phyloP scores from a whole-genome alignment of 768 basidiomycete species.

The Pleurotus platypus region DNA sequence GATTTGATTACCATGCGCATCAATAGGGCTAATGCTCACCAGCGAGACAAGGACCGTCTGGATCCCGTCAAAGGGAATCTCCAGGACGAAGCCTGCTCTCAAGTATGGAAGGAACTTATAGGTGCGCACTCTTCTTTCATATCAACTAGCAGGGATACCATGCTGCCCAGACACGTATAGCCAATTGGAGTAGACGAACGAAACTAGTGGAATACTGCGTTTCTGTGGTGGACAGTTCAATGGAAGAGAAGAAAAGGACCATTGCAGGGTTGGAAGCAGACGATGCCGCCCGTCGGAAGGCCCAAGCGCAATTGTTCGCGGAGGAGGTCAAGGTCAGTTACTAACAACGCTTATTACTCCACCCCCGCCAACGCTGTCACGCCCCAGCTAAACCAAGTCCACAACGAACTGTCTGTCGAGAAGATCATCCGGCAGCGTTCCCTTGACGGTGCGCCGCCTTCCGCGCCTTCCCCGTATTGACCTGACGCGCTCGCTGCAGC shows the following conservation, averaged over 20 bases:
- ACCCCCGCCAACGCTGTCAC: too few species aligned
- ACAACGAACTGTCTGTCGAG: slow-evolving; percentile 71
- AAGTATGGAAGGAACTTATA: slow-evolving; percentile 76
- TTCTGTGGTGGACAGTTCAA: slow-evolving; percentile 60
- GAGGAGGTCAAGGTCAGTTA: slow-evolving; percentile 68
- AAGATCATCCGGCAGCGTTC: slow-evolving; percentile 67
- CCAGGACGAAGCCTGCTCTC: slow-evolving; percentile 72
- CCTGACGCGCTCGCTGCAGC: slow-evolving; percentile 35
- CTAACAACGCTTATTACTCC: neutral
- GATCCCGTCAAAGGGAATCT: slow-evolving; percentile 43
- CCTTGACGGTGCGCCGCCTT: slow-evolving; percentile 53
- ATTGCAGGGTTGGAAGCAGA: slow-evolving; percentile 35
- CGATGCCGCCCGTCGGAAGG: slow-evolving; percentile 37
- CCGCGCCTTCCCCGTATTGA: neutral
- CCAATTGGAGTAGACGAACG: slow-evolving; percentile 70
- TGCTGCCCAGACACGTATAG: slow-evolving; percentile 21
- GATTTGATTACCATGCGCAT: slow-evolving; percentile 78
- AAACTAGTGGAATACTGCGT: slow-evolving; percentile 78
- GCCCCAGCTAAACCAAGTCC: slow-evolving; percentile 65
- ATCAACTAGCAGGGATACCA: slow-evolving; percentile 16
- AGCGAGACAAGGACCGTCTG: slow-evolving; percentile 66
- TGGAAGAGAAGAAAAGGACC: slow-evolving; percentile 49
- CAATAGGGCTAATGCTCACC: slow-evolving; percentile 73
- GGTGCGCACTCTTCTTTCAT: slow-evolving; percentile 42
- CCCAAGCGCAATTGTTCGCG: slow-evolving; percentile 55